Conservation (phyloP, 2,329 filamentous ascomycete genomes). For the Ophiosphaerella narmari region DNA sequence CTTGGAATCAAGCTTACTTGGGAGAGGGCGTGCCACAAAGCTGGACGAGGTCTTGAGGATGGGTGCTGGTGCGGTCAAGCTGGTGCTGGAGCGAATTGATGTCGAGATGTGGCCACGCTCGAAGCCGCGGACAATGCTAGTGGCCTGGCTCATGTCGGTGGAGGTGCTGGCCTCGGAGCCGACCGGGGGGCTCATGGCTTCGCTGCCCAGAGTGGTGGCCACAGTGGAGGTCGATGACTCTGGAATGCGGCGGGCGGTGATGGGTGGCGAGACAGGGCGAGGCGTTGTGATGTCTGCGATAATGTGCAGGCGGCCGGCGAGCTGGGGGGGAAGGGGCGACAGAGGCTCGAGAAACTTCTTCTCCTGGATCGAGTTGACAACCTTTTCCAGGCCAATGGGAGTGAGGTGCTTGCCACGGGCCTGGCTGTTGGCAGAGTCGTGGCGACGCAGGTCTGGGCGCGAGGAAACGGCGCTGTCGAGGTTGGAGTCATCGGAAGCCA, state of each 20-base stretch:
- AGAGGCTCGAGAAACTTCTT: slow-evolving; percentile 70
- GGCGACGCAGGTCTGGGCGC: slow-evolving; percentile 69
- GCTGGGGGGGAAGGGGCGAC: slow-evolving; percentile 52
- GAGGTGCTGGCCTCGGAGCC: slow-evolving; percentile 67
- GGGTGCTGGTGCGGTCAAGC: slow-evolving; percentile 58
- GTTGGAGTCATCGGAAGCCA: slow-evolving; percentile 51
- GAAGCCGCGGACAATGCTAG: slow-evolving; percentile 82
- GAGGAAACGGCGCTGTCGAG: slow-evolving; percentile 50
- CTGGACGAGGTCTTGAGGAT: slow-evolving; percentile 61
- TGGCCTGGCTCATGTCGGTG: slow-evolving; percentile 62
- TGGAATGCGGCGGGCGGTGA: slow-evolving; percentile 54
- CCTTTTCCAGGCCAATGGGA: slow-evolving; percentile 89
- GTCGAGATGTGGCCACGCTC: slow-evolving; percentile 75
- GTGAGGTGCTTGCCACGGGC: slow-evolving; percentile 86
- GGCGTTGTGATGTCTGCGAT: slow-evolving; percentile 39
- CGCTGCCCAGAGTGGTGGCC: slow-evolving; percentile 49
- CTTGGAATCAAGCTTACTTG: slow-evolving; percentile 53
- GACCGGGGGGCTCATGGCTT: slow-evolving; percentile 46
- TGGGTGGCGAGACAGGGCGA: slow-evolving; percentile 48
- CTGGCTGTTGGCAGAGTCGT: slow-evolving; percentile 71
- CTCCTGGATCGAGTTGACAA: slow-evolving; percentile 89
- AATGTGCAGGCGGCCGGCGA: slow-evolving; percentile 23
- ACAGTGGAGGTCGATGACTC: slow-evolving; percentile 66
- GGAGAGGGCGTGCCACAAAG: slow-evolving; percentile 32
- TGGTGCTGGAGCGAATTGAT: slow-evolving; percentile 66